A percentile compares a stretch with the other conserved stretches of the same genome.
Evolutionary conservation across 176 grass and related monocot genomes (phyloP).

Genomic region (Pontederia paniculata): DNA sequence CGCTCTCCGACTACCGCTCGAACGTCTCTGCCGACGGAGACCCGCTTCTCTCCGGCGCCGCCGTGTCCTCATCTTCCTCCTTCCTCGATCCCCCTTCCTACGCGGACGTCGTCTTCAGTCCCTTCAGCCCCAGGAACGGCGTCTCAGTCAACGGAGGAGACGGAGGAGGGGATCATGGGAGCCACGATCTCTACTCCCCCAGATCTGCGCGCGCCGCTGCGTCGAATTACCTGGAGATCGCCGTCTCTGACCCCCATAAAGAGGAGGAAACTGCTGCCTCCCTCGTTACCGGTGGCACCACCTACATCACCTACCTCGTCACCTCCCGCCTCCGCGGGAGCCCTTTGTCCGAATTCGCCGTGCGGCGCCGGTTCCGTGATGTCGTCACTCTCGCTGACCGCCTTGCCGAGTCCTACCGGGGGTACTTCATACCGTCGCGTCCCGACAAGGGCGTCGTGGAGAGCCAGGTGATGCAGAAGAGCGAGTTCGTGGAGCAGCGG

Average conservation of each 20-base stretch:
- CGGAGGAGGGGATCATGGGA: too few relatives aligned
- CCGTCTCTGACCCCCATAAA: constrained; percentile 57
- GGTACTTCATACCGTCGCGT: constrained; percentile 66
- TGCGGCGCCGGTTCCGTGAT: constrained; percentile 86
- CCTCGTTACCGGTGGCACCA: constrained; percentile 33
- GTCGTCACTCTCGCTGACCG: constrained; percentile 87
- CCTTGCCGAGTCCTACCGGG: constrained; percentile 65
- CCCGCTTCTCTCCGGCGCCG: constrained; percentile 25
- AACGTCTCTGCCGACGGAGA: constrained; percentile 28
- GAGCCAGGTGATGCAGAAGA: constrained; percentile 86
- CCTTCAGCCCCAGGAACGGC: constrained; percentile 24
- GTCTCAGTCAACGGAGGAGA: too few relatives aligned
- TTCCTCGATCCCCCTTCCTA: constrained; percentile 87
- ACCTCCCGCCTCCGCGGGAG: constrained; percentile 34
- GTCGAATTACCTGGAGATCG: constrained; percentile 52
- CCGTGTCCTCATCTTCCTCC: constrained; percentile 36
- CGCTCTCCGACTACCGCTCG: constrained; percentile 16
- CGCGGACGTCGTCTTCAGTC: constrained; percentile 50
- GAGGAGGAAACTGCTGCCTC: constrained; percentile 48
- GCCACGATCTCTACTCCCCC: constrained; percentile 12
- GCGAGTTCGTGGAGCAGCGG: constrained; percentile 81
- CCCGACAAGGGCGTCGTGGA: constrained; percentile 91
- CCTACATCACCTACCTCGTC: constrained; percentile 81
- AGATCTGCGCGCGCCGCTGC: constrained; percentile 36
- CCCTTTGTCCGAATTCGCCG: constrained; percentile 24